Percentiles rank a stretch among this genome's conserved stretches.
These are phyloP conservation scores for Prunus padus DNA, from an alignment of 306 rosid genomes.

Conservation along the genomic window DNA sequence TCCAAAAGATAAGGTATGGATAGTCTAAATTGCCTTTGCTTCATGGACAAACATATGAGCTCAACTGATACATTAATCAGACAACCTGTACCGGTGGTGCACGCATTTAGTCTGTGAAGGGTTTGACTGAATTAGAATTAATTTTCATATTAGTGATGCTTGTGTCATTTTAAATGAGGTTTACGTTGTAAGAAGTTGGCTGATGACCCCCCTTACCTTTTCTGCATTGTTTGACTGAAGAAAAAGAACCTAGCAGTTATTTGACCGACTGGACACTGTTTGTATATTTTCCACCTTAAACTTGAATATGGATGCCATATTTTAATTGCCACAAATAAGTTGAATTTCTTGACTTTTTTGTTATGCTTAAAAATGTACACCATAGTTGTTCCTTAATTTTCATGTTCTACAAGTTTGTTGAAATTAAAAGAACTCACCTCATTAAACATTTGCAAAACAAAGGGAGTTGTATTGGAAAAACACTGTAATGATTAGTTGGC, in stretches of 20 bases:
- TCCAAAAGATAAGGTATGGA: slow-evolving; percentile 71
- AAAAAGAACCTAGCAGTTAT: neutral
- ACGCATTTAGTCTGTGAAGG: neutral
- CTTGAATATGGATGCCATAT: neutral
- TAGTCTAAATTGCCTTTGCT: slow-evolving; percentile 14
- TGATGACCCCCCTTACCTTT: neutral
- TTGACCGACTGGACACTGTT: neutral
- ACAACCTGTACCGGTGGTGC: neutral
- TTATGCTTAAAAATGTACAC: neutral
- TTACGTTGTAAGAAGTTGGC: neutral
- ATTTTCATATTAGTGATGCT: neutral
- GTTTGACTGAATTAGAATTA: neutral
- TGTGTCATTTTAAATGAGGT: neutral
- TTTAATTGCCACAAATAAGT: neutral
- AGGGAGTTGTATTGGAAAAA: neutral
- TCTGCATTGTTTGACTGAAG: neutral
- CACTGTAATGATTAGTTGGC: neutral
- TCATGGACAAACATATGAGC: neutral
- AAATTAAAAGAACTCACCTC: neutral
- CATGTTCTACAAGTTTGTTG: neutral
- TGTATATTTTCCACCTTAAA: neutral
- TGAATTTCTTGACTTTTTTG: neutral
- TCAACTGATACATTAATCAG: neutral
- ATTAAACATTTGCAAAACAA: neutral
- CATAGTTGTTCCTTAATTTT: neutral